Evolutionary conservation across 2,329 filamentous ascomycete species (phyloP).

Genomic region (Plenodomus lindquistii): DNA sequence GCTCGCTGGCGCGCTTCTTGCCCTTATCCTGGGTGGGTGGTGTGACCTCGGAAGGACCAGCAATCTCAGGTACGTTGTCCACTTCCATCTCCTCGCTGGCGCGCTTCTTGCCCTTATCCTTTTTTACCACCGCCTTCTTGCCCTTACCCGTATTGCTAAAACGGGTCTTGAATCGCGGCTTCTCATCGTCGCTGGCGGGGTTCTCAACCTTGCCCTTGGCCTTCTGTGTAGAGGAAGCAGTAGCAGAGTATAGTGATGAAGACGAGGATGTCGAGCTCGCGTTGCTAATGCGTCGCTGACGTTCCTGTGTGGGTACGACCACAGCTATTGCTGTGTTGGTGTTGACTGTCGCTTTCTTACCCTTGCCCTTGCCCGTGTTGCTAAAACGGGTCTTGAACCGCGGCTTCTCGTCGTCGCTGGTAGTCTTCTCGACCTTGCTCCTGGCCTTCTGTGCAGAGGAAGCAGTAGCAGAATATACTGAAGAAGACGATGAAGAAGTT

Average conservation of each 20-base stretch:
- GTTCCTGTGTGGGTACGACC: too few relatives aligned
- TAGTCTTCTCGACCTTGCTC: not conserved
- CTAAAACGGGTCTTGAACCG: not conserved
- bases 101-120: not conserved
- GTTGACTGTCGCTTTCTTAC: too few relatives aligned
- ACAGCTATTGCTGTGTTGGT: too few relatives aligned
- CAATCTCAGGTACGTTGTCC: not conserved
- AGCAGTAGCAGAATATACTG: not conserved
- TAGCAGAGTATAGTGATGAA: not conserved
- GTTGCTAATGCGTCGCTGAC: too few relatives aligned
- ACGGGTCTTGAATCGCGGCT: not conserved
- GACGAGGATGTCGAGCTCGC: too few relatives aligned
- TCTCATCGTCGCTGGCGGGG: not conserved
- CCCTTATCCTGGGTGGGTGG: constrained; percentile 7
- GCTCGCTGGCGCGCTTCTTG: constrained; percentile 24
- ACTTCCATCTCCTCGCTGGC: not conserved
- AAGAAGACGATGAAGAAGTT: too few relatives aligned
- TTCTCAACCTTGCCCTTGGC: not conserved
- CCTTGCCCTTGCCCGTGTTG: not conserved
- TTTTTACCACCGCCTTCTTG: too few relatives aligned
- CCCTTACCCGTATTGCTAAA: not conserved
- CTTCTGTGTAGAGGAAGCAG: not conserved
- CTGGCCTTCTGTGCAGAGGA: not conserved
- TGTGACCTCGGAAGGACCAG: not conserved
- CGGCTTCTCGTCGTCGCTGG: not conserved